phyloP scores from a whole-genome alignment of 352 stramenopile species.

The Pythium aphanidermatum region DNA sequence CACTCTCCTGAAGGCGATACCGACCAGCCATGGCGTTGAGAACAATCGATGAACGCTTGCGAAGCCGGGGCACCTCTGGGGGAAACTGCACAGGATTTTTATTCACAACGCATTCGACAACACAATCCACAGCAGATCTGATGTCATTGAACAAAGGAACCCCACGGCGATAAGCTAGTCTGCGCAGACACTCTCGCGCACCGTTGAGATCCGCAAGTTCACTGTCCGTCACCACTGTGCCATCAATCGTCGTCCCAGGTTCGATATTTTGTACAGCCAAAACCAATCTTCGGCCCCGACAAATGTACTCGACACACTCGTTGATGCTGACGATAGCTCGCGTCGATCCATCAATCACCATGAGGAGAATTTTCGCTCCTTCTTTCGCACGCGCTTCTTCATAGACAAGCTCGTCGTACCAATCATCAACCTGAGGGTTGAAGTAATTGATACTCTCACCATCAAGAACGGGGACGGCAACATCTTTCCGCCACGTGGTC shows the following conservation, averaged over 20 bases:
- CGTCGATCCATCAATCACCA: conserved; percentile 80
- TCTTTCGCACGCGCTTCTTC: conserved; percentile 80
- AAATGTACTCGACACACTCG: conserved; percentile 86
- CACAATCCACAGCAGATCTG: conserved; percentile 31
- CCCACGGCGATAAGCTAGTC: conserved; percentile 41
- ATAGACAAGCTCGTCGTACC: conserved; percentile 79
- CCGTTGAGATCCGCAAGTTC: conserved; percentile 83
- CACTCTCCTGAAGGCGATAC: conserved; percentile 34
- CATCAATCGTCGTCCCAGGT: conserved; percentile 41
- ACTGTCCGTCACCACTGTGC: conserved; percentile 33
- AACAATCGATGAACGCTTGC: conserved; percentile 75
- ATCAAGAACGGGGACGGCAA: conserved; percentile 72
- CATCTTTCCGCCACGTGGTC: conserved; percentile 79
- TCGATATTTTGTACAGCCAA: conserved; percentile 80
- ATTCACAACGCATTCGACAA: conserved; percentile 44
- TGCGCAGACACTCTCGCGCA: conserved; percentile 67
- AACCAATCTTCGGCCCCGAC: conserved; percentile 55
- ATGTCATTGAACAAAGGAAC: conserved; percentile 57
- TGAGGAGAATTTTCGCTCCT: conserved; percentile 72
- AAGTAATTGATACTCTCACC: conserved; percentile 66
- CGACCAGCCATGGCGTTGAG: conserved; percentile 64
- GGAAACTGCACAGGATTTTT: conserved; percentile 37
- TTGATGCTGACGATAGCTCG: conserved; percentile 84
- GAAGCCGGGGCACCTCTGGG: conserved; percentile 40
- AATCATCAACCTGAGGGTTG: conserved; percentile 89